Conservation (phyloP, 345 rosid genomes). For the Rhodamnia argentea region DNA sequence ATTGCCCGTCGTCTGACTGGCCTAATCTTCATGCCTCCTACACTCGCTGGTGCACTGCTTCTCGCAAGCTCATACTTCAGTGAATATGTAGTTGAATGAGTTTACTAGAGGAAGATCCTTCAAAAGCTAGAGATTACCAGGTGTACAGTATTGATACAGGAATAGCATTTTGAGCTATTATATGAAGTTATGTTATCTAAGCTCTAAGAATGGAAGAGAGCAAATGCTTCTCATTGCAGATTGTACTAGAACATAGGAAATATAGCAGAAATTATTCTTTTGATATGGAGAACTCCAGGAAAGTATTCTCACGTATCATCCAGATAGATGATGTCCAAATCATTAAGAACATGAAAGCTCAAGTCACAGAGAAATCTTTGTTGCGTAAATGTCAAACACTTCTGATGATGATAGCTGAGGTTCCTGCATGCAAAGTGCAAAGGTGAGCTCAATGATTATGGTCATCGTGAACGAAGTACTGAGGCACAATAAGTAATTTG, state of each 20-base stretch:
- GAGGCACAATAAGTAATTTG: background rate
- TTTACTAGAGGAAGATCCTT: background rate
- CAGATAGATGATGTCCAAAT: background rate
- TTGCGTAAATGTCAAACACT: conserved; percentile 41
- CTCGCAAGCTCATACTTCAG: conserved; percentile 45
- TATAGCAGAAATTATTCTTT: background rate
- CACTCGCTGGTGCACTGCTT: conserved; percentile 56
- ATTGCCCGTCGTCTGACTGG: conserved; percentile 70
- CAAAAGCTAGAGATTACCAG: background rate
- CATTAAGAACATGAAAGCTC: background rate
- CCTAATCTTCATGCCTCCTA: conserved; percentile 65
- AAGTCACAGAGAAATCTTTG: conserved; percentile 29
- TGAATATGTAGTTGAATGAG: background rate
- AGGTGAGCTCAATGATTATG: background rate
- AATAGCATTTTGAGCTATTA: background rate
- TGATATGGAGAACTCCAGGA: background rate
- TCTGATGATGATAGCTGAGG: conserved; percentile 60
- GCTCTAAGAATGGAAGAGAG: background rate
- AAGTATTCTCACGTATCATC: background rate
- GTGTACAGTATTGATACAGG: background rate
- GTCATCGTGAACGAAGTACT: background rate
- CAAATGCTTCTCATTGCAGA: background rate
- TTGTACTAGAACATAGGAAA: background rate
- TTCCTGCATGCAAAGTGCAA: conserved; percentile 44
- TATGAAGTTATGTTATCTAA: background rate